Percentiles rank a stretch among this genome's conserved stretches.
These are phyloP conservation scores for Paramecium pentaurelia DNA, from an alignment of 73 alveolate genomes.

Conservation along the genomic window DNA sequence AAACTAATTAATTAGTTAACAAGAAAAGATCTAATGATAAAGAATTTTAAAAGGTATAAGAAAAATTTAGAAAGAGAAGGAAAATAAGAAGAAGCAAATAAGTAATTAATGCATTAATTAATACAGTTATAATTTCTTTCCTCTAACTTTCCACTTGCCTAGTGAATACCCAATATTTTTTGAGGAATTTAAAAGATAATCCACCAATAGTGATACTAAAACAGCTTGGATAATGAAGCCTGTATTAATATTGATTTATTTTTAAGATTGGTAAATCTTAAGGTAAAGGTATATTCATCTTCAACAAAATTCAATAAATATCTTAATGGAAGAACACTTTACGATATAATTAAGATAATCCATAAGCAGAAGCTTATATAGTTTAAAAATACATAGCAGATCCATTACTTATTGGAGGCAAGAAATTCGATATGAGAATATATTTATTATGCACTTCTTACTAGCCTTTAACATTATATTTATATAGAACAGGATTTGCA, in stretches of 20 bases:
- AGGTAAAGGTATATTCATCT: slow-evolving; percentile 99
- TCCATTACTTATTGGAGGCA: slow-evolving; percentile 99
- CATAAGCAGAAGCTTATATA: slow-evolving; percentile 69
- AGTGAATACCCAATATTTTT: slow-evolving; percentile 98
- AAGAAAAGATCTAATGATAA: slow-evolving; percentile 97
- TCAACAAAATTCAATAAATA: slow-evolving; percentile 91
- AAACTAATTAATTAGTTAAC: slow-evolving; percentile 65
- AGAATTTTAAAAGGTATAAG: slow-evolving; percentile 93
- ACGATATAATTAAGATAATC: slow-evolving; percentile 97
- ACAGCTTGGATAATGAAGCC: slow-evolving; percentile 99
- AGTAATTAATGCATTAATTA: slow-evolving; percentile 52
- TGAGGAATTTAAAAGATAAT: slow-evolving; percentile 98
- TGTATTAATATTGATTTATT: slow-evolving; percentile 34
- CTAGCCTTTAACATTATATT: slow-evolving; percentile 97
- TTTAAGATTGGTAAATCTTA: slow-evolving; percentile 88
- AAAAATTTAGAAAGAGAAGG: slow-evolving; percentile 96
- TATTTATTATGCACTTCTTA: slow-evolving; percentile 97
- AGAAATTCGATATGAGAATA: slow-evolving; percentile 99
- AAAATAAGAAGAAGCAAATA: slow-evolving; percentile 89
- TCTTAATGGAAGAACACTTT: slow-evolving; percentile 95
- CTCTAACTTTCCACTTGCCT: slow-evolving; percentile 97
- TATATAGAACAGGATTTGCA: slow-evolving; percentile 98
- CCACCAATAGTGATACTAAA: slow-evolving; percentile 68
- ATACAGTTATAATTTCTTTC: slow-evolving; percentile 84
- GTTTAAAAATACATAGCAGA: slow-evolving; percentile 89